These are phyloP conservation scores for Juglanconis oblonga DNA, from an alignment of 2,329 filamentous ascomycete species.

Conservation along the genomic window DNA sequence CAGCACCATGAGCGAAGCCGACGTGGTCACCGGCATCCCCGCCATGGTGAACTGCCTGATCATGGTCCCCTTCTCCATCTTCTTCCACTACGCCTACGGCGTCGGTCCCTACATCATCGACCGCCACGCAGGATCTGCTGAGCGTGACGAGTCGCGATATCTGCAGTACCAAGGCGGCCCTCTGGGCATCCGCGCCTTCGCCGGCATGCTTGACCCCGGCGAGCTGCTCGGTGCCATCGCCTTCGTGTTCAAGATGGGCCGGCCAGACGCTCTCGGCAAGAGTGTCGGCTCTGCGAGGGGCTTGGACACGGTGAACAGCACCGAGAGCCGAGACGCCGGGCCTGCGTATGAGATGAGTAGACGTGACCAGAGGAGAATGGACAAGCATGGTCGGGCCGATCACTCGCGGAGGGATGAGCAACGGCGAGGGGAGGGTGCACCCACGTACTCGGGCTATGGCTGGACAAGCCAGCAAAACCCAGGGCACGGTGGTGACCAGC, in stretches of 20 bases:
- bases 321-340: background rate
- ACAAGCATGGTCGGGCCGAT: background rate
- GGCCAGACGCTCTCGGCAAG: background rate
- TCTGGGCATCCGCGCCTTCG: conserved; percentile 19
- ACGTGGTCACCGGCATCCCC: conserved; percentile 24
- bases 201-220: conserved; percentile 14
- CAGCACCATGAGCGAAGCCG: conserved; percentile 21
- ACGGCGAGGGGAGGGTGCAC: background rate
- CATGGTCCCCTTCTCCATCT: conserved; percentile 25
- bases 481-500: background rate
- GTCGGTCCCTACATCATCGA: conserved; percentile 23
- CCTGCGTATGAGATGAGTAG: background rate
- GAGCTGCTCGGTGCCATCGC: conserved; percentile 11
- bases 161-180: conserved; percentile 23
- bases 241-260: conserved; percentile 9
- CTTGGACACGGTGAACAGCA: background rate
- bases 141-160: conserved; percentile 12
- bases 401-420: background rate
- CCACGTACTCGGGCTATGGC: background rate
- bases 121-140: conserved; percentile 11
- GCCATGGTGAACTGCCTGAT: conserved; percentile 24
- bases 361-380: background rate
- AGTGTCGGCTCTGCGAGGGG: background rate
- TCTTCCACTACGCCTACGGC: conserved; percentile 24
- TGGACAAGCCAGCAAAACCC: background rate